Base-by-base conservation (phyloP, 768 basidiomycete genomes). In the Leccinum olivaceopallidum region DNA sequence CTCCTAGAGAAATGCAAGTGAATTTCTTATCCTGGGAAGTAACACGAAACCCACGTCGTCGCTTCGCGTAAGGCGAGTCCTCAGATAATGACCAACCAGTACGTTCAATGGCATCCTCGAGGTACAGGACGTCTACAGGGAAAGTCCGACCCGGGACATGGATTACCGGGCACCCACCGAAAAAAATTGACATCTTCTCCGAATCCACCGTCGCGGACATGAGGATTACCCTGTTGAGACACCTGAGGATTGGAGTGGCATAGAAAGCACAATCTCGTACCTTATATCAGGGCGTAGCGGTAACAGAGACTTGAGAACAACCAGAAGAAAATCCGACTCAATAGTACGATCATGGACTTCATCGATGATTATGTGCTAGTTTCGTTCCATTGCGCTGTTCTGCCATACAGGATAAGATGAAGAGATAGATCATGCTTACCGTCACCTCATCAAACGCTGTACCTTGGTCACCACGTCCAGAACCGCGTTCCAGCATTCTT, bases 331-430 rank as follows among this genome's bases (percentile, higher is more conserved):
- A 73, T 98, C 96, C 0, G 94, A 95, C 71, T 99, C 96, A 65
- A 99, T 97, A 7, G 89, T 93, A 22, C 96, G 88, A 77, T 99
- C 96, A 68, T 99, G 96, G 51, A 97, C 93, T 87, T 99, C 96
- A 66, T 99, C 96, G 48, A 98, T 89, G 60, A 99, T 89, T 70
- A 99, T 87, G 69, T 97, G 95, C 92, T 94, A 55, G n/a, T 39
- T 62, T 56, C 39, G 24, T 16, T 13, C 26, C 54, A 22, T 64
- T 47, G 54, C 24, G 57, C 22, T 28, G 34, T 39, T 53, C 39
- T 36, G 42, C 26, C 53, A 61, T 37, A 24, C 34, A 42, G 10
- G 26, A 59, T 12, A 13, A 47, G 28, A 47, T 16, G 39, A 62
- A 60, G 54, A 59, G 56, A 57, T 49, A 47, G 48, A 54, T 52